phyloP scores from a whole-genome alignment of 1,139 yeast species.

The Pichiaceae sp. region DNA sequence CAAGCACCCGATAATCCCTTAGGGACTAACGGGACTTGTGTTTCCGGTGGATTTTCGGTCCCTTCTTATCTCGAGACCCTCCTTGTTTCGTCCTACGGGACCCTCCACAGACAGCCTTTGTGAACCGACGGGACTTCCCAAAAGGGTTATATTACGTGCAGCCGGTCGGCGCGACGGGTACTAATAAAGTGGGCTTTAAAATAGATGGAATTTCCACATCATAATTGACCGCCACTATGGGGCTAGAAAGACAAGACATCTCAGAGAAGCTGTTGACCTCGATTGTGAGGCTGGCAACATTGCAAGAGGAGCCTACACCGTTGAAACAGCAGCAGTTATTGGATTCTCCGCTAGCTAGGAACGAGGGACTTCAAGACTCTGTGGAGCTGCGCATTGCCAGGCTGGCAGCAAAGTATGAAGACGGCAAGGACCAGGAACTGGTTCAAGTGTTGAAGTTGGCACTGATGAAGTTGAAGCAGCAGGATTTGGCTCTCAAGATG shows the following conservation, averaged over 20 bases:
- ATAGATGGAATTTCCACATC: not conserved
- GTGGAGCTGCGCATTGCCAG: slow-evolving; percentile 6
- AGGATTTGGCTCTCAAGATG: slow-evolving; percentile 8
- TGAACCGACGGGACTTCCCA: too few species aligned
- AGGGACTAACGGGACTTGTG: too few species aligned
- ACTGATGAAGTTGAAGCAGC: slow-evolving; percentile 12
- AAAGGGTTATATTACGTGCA: not conserved
- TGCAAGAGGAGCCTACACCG: slow-evolving; percentile 1
- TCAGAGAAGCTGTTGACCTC: slow-evolving; percentile 10
- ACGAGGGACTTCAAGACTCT: slow-evolving; percentile 3
- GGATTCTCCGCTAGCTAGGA: slow-evolving; percentile 2
- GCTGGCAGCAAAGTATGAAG: slow-evolving; percentile 5
- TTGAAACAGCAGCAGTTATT: not conserved
- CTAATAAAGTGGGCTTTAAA: too few species aligned
- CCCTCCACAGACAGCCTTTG: too few species aligned
- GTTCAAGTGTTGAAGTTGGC: slow-evolving; percentile 9
- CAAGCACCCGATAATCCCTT: too few species aligned
- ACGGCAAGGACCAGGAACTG: slow-evolving; percentile 2
- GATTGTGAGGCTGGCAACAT: slow-evolving; percentile 7
- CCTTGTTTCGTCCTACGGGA: too few species aligned
- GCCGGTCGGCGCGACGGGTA: not conserved
- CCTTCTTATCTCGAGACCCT: too few species aligned
- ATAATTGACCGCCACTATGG: not conserved
- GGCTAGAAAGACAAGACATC: not conserved
- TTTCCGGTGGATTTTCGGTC: too few species aligned